Base-by-base conservation (phyloP, 2,329 filamentous ascomycete genomes). In the Magnaporthiopsis incrustans region DNA sequence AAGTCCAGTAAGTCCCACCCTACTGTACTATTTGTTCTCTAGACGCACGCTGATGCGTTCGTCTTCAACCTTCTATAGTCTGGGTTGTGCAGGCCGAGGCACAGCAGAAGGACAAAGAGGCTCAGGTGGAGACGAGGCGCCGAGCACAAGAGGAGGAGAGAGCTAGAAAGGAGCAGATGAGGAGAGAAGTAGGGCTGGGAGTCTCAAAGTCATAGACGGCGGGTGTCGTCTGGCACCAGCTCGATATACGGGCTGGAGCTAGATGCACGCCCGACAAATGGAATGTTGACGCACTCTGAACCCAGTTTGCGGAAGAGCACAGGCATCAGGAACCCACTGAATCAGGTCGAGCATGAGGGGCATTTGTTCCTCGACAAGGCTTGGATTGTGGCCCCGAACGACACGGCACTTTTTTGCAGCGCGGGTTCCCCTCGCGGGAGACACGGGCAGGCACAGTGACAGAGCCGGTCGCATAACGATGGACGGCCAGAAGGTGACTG, bases 1-100 rank as follows among this genome's bases (percentile, higher is more conserved):
- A 97, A 94, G 78, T 91, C 91, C 58, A 96, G 92, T 96, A 82
- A 66, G 89, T 79, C 27, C 61, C 58, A 30, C 35, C 26, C 60
- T 22, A 44, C 22, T 32, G 18, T n/a, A 27, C 61, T n/a, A 25
- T 53, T 7, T 1, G 38, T 57, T 53, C 62, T 33, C 8, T 3
- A 14, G 30, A 53, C 26, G 4, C 26, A 11, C 6, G 62, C 64
- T 63, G 44, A 63, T 26, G 22, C 0, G n/a, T 25, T 30, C 12
- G 62, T 30, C 59, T 32, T 25, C 27, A 56, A 22, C 67, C 62
- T 65, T 25, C 11, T 14, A 4, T 60, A 84, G 82, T 84, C 66
- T 84, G 79, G 81, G 70, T 78, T 56, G 81, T 83, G 4, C 77
- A 82, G 60, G 78, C 80, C 65, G 80, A 82, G 64, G 79, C 80